Evolutionary conservation across 2,329 filamentous ascomycete species (phyloP), one percentile per base, ranked within the genome.

Genomic region (Pezicula carpinea): DNA sequence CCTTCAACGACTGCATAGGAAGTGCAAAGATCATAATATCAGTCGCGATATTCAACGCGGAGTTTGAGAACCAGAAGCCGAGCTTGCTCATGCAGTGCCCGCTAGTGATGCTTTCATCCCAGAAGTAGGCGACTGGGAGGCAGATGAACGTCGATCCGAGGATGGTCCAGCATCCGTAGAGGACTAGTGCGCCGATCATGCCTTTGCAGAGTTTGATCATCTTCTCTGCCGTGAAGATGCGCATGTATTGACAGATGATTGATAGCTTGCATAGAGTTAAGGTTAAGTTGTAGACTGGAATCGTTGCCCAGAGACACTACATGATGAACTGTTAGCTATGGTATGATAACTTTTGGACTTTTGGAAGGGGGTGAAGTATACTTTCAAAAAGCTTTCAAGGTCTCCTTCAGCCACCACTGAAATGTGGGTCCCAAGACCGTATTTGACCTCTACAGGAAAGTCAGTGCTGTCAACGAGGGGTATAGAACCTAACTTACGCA

Each of bases 1-100:
- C 53, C 43, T 56, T 58, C 22, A 66, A 58, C 3, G 62, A 52
- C 2, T 61, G 58, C 29, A 66, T 53, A 1, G 64, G 63, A 39
- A 66, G 54, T 6, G 60, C 19, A 15, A 67, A 50, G 48, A 67
- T 63, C 22, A 62, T 48, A 19, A 65, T 35, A 43, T 68, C 65
- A 4, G 60, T 63, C 7, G 59, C 15, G 31, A 67, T 65, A 39
- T 65, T 66, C 51, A 63, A 58, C 5, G 60, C 52, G 11, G 62
- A 72, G 48, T 76, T 76, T 41, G 70, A 66, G 48, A 73, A 70
- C 74, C 74, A 79, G 48, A 73, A 40, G 6, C 18, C 38, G 19
- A 40, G 38, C 19, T 40, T 40, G 5, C 22, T 40, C 47, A 33
- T 46, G 34, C 38, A 40, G 11, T n/a, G 21, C 14, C 33, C 33